Evolutionary conservation across 257 asterid species (phyloP).

Genomic region (Solanum chmielewskii): DNA sequence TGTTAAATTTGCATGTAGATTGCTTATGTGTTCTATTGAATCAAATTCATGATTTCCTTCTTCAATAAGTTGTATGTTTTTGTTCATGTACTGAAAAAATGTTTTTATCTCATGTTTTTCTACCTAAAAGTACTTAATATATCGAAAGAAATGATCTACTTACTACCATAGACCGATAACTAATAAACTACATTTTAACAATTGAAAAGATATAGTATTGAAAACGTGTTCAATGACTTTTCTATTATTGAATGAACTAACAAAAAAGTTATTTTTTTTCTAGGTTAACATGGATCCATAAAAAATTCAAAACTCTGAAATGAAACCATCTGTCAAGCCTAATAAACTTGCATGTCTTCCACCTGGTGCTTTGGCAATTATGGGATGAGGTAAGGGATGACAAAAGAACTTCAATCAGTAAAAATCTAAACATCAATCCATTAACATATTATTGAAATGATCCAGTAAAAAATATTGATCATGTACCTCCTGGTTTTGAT

Average conservation of each 20-base stretch:
- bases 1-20: too few relatives aligned
- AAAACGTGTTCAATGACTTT: background rate
- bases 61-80: too few relatives aligned
- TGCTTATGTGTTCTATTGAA: too few relatives aligned
- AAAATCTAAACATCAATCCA: background rate
- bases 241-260: background rate
- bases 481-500: background rate
- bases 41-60: too few relatives aligned
- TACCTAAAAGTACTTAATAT: too few relatives aligned
- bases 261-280: background rate
- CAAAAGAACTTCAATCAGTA: background rate
- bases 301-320: background rate
- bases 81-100: too few relatives aligned
- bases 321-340: background rate
- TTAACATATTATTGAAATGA: background rate
- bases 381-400: background rate
- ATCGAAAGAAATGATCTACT: too few relatives aligned
- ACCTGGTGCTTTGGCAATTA: background rate
- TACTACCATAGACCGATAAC: too few relatives aligned
- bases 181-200: too few relatives aligned
- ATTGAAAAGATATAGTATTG: background rate
- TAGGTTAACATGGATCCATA: background rate
- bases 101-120: too few relatives aligned
- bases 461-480: too few relatives aligned
- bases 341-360: background rate